Conservation (phyloP, 306 rosid genomes). For the Datisca glomerata region DNA sequence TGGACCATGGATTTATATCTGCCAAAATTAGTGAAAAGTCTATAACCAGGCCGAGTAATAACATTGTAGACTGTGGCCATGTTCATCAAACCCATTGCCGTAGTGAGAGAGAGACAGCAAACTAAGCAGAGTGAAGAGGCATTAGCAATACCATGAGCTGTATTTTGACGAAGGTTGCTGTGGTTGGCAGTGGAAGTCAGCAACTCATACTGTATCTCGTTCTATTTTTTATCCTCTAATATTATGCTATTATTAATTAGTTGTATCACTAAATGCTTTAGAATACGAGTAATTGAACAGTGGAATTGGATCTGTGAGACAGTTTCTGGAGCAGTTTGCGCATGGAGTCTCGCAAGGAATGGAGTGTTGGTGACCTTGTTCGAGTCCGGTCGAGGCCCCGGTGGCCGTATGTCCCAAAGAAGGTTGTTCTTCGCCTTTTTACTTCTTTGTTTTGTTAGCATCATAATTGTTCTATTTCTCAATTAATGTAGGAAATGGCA, state of each 20-base stretch:
- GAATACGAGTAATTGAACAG: not conserved
- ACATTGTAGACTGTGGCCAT: too few species aligned
- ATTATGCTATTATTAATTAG: not conserved
- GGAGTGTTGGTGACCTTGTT: conserved; percentile 67
- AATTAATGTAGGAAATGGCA: not conserved
- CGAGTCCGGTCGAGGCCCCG: conserved; percentile 93
- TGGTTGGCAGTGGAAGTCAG: conserved; percentile 78
- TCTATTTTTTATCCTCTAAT: not conserved
- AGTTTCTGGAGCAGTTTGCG: conserved; percentile 94
- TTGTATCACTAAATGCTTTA: too few species aligned
- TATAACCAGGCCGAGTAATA: too few species aligned
- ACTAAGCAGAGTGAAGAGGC: too few species aligned
- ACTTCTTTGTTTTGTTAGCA: not conserved
- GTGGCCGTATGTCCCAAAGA: conserved; percentile 90
- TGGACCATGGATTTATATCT: too few species aligned
- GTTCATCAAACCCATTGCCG: too few species aligned
- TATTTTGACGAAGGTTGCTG: conserved; percentile 44
- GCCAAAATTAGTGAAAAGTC: too few species aligned
- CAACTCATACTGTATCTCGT: not conserved
- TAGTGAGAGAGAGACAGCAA: too few species aligned
- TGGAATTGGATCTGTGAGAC: conserved; percentile 10
- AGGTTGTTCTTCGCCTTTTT: conserved; percentile 29
- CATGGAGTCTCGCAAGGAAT: conserved; percentile 66
- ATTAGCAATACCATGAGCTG: conserved; percentile 36
- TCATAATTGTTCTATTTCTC: not conserved